A percentile compares a stretch with the other conserved stretches of the same genome.
phyloP scores from a whole-genome alignment of 352 stramenopile species.

The Globisporangium paddicum region DNA sequence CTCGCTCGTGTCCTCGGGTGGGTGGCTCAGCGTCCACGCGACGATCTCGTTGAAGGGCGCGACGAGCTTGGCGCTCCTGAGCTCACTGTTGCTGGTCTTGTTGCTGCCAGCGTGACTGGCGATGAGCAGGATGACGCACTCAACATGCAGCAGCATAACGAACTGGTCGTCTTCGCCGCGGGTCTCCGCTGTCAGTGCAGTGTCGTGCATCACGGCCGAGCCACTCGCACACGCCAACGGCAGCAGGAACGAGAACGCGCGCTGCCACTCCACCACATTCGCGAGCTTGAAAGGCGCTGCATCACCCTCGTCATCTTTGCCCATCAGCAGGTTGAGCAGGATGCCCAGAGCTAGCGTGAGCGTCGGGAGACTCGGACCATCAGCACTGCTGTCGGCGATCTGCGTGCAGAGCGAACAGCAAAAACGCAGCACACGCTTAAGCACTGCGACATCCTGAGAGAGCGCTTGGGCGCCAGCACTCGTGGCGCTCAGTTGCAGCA shows the following conservation, averaged over 20 bases:
- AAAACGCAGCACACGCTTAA: conserved; percentile 72
- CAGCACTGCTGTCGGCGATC: conserved; percentile 41
- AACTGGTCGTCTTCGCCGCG: conserved; percentile 75
- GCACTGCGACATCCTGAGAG: conserved; percentile 48
- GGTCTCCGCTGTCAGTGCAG: conserved; percentile 36
- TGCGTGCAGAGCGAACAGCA: conserved; percentile 59
- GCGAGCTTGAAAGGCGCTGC: conserved; percentile 21
- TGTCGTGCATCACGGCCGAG: conserved; percentile 38
- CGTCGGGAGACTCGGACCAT: conserved; percentile 39
- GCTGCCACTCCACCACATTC: conserved; percentile 65
- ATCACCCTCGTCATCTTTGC: conserved; percentile 33
- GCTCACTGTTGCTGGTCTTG: conserved; percentile 4
- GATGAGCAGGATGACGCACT: conserved; percentile 70
- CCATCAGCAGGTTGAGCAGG: conserved; percentile 73
- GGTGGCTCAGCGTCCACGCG: conserved; percentile 50
- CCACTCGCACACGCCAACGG: conserved; percentile 67
- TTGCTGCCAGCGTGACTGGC: conserved; percentile 36
- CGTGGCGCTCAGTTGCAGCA: conserved; percentile 74
- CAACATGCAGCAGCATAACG: conserved; percentile 69
- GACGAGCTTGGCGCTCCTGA: conserved; percentile 37
- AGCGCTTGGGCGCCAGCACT: conserved; percentile 51
- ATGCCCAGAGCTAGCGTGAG: conserved; percentile 75
- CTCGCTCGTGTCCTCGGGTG: conserved; percentile 45
- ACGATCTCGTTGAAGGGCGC: conserved; percentile 50
- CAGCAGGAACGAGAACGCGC: conserved; percentile 66